phyloP scores from a whole-genome alignment of 306 rosid species.

The Alnus rubra region DNA sequence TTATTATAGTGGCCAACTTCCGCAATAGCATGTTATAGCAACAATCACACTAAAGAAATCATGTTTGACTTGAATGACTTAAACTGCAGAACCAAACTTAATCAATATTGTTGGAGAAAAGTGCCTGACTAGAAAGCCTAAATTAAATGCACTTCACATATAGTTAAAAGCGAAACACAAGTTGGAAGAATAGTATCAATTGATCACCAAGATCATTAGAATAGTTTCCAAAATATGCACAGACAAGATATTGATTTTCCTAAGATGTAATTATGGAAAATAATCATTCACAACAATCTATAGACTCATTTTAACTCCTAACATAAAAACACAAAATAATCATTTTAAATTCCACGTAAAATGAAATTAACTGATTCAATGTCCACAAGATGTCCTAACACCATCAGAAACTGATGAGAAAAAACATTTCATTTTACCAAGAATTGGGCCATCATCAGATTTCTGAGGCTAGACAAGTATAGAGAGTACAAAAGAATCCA shows the following conservation, averaged over 20 bases:
- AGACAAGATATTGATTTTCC: not conserved
- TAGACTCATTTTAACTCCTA: not conserved
- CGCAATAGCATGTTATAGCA: not conserved
- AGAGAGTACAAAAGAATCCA: not conserved
- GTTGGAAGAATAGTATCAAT: not conserved
- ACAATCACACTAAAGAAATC: constrained; percentile 1
- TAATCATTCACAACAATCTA: not conserved
- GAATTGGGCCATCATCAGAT: not conserved
- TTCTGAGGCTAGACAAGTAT: not conserved
- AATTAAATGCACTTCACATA: not conserved
- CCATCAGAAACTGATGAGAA: not conserved
- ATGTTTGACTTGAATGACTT: not conserved
- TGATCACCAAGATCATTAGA: not conserved
- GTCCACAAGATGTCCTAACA: not conserved
- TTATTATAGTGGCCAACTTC: not conserved
- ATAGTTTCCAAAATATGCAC: not conserved
- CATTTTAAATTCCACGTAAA: not conserved
- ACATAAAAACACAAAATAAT: not conserved
- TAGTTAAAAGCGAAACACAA: not conserved
- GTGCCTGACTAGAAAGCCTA: not conserved
- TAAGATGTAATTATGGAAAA: not conserved
- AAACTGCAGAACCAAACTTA: not conserved
- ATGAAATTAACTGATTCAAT: not conserved
- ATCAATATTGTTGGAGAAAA: not conserved
- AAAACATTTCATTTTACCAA: not conserved